phyloP scores from a whole-genome alignment of 2,329 filamentous ascomycete species.

The Colletotrichum sp. region DNA sequence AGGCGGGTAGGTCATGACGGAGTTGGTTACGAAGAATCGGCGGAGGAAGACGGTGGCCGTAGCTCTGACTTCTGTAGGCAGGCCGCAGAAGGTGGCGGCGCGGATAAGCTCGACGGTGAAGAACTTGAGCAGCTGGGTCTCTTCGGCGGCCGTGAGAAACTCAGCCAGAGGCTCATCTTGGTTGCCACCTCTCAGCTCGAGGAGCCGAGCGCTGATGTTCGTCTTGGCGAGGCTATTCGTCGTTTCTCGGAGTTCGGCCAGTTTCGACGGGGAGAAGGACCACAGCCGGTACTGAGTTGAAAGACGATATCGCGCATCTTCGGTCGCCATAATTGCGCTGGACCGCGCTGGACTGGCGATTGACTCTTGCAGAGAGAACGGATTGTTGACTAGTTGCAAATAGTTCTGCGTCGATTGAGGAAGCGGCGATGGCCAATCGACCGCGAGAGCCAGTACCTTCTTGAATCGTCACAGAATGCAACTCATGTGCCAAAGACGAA shows the following conservation, averaged over 20 bases:
- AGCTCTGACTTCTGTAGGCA: slow-evolving; percentile 51
- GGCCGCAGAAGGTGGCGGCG: slow-evolving; percentile 57
- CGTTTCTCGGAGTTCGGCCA: slow-evolving; percentile 73
- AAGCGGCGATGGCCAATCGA: not conserved
- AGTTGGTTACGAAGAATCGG: slow-evolving; percentile 95
- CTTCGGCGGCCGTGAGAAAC: slow-evolving; percentile 83
- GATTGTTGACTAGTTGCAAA: not conserved
- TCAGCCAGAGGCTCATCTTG: slow-evolving; percentile 58
- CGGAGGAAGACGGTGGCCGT: slow-evolving; percentile 90
- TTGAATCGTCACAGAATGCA: not conserved
- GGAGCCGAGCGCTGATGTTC: slow-evolving; percentile 65
- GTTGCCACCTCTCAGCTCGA: slow-evolving; percentile 33
- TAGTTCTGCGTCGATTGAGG: not conserved
- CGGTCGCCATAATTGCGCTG: slow-evolving; percentile 64
- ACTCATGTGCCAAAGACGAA: not conserved
- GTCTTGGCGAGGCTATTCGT: slow-evolving; percentile 76
- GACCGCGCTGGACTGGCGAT: not conserved
- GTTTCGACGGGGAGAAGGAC: slow-evolving; percentile 81
- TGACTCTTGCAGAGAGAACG: not conserved
- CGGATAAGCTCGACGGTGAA: slow-evolving; percentile 68
- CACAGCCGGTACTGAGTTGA: slow-evolving; percentile 92
- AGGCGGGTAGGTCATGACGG: slow-evolving; percentile 94
- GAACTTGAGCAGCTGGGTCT: slow-evolving; percentile 79
- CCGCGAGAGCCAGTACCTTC: accelerated
- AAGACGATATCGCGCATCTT: slow-evolving; percentile 89